Evolutionary conservation across 2,329 filamentous ascomycete species (phyloP), one percentile per base, ranked within the genome.

Genomic region (Alternaria incomplexa): DNA sequence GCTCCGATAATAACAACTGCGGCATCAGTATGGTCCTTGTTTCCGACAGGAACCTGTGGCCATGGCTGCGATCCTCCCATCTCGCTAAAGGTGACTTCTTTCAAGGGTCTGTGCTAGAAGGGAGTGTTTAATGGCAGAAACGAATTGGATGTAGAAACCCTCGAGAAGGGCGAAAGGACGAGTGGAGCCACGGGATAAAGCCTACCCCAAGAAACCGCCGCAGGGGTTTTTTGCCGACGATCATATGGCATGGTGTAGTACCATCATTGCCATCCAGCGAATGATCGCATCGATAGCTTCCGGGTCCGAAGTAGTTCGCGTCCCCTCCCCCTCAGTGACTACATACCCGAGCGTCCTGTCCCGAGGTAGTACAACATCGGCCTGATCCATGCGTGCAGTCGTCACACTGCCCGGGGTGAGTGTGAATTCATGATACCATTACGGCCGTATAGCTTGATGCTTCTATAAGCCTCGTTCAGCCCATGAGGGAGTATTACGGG

Each of bases 1-100:
- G 84, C 86, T 5, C 86, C 86, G 36, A 89, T 85, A 55, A 88
- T 88, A 9, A 87, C 83, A 1, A 88, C 85, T 3, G 84, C 83
- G 1, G 85, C 83, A 64, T 83, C 80, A 8, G 83, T 85, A 63
- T 85, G 83, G 64, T 84, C 81, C 55, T 83, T 82, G 64, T 87
- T 87, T 15, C 83, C 81, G 10, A 84, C 77, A 1, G 79, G 77
- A 13, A 82, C 78, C 65, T 83, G 73, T 0, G 81, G 82, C 83
- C 82, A 84, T 45, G 82, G 82, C 54, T 79, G 77, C 28, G 79
- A 69, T 47, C 77, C 79, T 22, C 75, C 75, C 81, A 83, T 83
- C 9, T 48, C 73, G 17, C 15, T n/a, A 17, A 6, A n/a, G 6
- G 17, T 36, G 11, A 20, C 13, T n/a, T 12, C 32, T 20, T n/a